A percentile compares a stretch with the other conserved stretches of the same genome.
Evolutionary conservation across 495 filamentous ascomycete genomes (phyloP).

Genomic region (Aspergillus homomorphus): DNA sequence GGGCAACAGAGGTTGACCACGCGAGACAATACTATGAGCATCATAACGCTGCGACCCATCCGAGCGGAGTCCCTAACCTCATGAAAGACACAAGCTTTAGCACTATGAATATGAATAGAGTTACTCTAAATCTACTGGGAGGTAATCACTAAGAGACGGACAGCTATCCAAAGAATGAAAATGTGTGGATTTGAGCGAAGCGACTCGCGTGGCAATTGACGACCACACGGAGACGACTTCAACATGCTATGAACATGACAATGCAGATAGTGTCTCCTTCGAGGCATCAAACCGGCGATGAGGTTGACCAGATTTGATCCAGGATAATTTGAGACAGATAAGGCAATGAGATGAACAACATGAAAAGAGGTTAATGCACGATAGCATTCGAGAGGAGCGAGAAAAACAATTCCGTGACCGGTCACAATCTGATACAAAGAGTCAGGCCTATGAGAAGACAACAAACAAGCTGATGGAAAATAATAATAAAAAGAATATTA

Average conservation of each 20-base stretch:
- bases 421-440: conserved; percentile 15
- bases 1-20: too few species aligned
- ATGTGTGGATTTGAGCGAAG: not conserved
- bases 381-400: not conserved
- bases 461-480: conserved; percentile 14
- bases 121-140: too few species aligned
- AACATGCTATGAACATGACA: not conserved
- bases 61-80: too few species aligned
- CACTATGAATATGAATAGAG: too few species aligned
- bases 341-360: not conserved
- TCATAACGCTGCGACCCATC: too few species aligned
- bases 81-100: too few species aligned
- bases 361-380: too few species aligned
- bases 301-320: not conserved
- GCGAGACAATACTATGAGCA: too few species aligned
- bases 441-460: conserved; percentile 6
- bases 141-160: too few species aligned
- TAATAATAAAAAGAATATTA: conserved; percentile 19
- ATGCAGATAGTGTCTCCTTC: not conserved
- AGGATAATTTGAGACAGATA: not conserved
- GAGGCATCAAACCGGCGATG: not conserved
- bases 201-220: not conserved
- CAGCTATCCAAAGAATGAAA: not conserved
- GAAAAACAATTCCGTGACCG: not conserved
- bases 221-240: not conserved